Evolutionary conservation across 2,329 filamentous ascomycete species (phyloP).

Genomic region (Aspergillus fumigatus): DNA sequence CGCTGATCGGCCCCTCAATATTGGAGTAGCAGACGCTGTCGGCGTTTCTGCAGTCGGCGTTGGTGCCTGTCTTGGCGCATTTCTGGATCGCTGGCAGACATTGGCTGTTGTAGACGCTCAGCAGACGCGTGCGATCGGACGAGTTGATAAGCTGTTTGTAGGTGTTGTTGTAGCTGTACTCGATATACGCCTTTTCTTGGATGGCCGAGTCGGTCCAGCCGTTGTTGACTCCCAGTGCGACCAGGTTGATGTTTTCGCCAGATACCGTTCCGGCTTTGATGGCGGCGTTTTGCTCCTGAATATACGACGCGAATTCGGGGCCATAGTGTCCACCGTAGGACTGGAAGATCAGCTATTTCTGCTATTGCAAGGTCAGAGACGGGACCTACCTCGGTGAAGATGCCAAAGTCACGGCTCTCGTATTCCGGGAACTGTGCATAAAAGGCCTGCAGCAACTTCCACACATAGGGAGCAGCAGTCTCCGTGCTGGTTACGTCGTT

Average conservation of each 20-base stretch:
- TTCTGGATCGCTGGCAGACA: constrained; percentile 38
- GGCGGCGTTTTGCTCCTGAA: constrained; percentile 33
- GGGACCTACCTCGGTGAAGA: constrained; percentile 27
- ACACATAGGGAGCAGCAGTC: constrained; percentile 49
- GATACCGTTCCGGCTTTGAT: constrained; percentile 35
- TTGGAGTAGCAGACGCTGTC: constrained; percentile 31
- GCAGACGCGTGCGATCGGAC: constrained; percentile 27
- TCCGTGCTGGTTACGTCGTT: constrained; percentile 38
- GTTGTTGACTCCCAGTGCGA: constrained; percentile 55
- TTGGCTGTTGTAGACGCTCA: constrained; percentile 28
- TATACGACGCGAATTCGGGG: constrained; percentile 33
- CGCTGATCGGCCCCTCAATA: constrained; percentile 35
- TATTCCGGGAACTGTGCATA: constrained; percentile 35
- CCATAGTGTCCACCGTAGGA: constrained; percentile 36
- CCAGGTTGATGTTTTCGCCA: constrained; percentile 46
- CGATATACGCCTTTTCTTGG: constrained; percentile 43
- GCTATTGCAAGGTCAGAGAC: background rate
- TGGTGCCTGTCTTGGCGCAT: constrained; percentile 31
- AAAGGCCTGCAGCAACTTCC: constrained; percentile 52
- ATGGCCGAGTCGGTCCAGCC: constrained; percentile 50
- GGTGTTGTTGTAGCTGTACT: constrained; percentile 46
- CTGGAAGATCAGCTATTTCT: constrained; percentile 5
- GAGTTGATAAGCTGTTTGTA: constrained; percentile 41
- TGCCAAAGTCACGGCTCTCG: constrained; percentile 34
- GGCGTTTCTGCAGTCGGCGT: constrained; percentile 30